phyloP scores from a whole-genome alignment of 257 asterid genomes.

The Sherardia arvensis region DNA sequence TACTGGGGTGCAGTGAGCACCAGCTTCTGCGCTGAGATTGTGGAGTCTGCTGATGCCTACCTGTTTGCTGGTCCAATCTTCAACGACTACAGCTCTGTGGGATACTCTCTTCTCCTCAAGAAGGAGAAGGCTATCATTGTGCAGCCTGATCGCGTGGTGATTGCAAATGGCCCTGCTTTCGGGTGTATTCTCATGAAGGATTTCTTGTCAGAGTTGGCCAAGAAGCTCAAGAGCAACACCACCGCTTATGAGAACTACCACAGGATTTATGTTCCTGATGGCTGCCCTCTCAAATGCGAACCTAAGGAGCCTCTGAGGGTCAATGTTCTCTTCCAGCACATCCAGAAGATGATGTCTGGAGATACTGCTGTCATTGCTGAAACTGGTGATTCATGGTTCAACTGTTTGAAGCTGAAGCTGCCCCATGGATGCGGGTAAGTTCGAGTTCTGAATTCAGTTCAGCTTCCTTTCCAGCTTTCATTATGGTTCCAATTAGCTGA shows the following conservation, averaged over 20 bases:
- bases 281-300: constrained; percentile 44
- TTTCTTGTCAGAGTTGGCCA: constrained; percentile 49
- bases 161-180: constrained; percentile 62
- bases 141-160: constrained; percentile 62
- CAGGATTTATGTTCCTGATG: constrained; percentile 65
- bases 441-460: background rate
- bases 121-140: constrained; percentile 67
- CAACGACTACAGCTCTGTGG: constrained; percentile 76
- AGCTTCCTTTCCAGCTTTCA: background rate
- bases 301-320: constrained; percentile 64
- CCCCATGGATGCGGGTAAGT: constrained; percentile 67
- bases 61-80: constrained; percentile 74
- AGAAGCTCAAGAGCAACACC: constrained; percentile 46
- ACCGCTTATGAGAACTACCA: constrained; percentile 74
- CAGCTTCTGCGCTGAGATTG: constrained; percentile 70
- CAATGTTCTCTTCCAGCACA: constrained; percentile 56
- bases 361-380: constrained; percentile 72
- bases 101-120: constrained; percentile 74
- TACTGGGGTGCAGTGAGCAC: constrained; percentile 91
- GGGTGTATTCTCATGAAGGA: constrained; percentile 79
- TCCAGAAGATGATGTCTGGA: constrained; percentile 54
- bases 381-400: constrained; percentile 87
- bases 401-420: constrained; percentile 64
- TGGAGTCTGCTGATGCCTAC: constrained; percentile 80
- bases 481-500: background rate